A percentile compares a stretch with the other conserved stretches of the same genome.
These are phyloP conservation scores for Lachnum nothofagi DNA, from an alignment of 2,329 filamentous ascomycete species.

Conservation along the genomic window DNA sequence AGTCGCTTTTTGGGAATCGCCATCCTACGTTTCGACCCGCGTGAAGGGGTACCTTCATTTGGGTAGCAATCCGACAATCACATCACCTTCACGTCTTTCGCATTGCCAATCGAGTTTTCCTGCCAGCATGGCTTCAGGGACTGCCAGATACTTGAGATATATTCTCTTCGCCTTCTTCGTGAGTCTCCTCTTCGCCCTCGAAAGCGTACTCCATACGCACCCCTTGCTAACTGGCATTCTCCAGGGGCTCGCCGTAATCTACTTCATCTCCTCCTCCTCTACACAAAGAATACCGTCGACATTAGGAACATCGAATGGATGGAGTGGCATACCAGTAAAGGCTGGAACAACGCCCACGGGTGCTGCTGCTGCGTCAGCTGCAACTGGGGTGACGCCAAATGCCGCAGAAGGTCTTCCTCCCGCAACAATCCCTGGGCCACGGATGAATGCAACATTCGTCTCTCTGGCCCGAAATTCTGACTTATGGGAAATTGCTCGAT, in stretches of 20 bases:
- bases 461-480: slow-evolving; percentile 90
- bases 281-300: slow-evolving; percentile 35
- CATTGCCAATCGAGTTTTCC: not conserved
- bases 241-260: slow-evolving; percentile 66
- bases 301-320: slow-evolving; percentile 22
- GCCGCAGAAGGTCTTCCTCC: slow-evolving; percentile 33
- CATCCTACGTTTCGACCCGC: not conserved
- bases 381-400: slow-evolving; percentile 26
- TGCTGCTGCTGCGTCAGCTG: slow-evolving; percentile 6
- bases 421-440: slow-evolving; percentile 57
- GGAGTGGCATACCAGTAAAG: slow-evolving; percentile 23
- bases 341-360: slow-evolving; percentile 25
- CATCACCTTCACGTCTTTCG: not conserved
- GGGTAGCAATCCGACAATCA: slow-evolving; percentile 4
- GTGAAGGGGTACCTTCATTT: not conserved
- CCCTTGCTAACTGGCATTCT: slow-evolving; percentile 1
- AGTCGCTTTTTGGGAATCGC: slow-evolving; percentile 9
- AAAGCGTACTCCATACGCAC: not conserved
- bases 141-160: slow-evolving; percentile 66
- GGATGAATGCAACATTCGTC: slow-evolving; percentile 96
- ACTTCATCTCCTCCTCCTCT: slow-evolving; percentile 69
- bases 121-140: slow-evolving; percentile 31
- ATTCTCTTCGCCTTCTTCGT: slow-evolving; percentile 82
- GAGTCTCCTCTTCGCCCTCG: slow-evolving; percentile 36
- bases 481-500: slow-evolving; percentile 93